Evolutionary conservation across 2,329 filamentous ascomycete genomes (phyloP).

Genomic region (Didymellaceae sp.): DNA sequence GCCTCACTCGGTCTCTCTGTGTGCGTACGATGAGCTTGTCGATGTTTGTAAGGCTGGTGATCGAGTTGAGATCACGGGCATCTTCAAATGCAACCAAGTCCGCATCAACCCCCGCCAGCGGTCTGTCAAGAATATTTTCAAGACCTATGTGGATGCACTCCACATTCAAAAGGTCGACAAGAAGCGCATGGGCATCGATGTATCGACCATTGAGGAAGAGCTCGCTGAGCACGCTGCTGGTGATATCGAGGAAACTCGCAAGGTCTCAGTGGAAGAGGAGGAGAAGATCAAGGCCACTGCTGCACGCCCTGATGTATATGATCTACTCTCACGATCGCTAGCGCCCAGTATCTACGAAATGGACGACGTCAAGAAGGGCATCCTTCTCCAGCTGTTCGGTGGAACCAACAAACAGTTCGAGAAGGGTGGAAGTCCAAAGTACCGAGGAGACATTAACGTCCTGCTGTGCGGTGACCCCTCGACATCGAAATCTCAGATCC

Average conservation of each 20-base stretch:
- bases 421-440: slow-evolving; percentile 93
- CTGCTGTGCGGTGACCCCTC: slow-evolving; percentile 96
- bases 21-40: slow-evolving; percentile 94
- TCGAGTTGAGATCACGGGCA: slow-evolving; percentile 91
- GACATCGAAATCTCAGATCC: slow-evolving; percentile 92
- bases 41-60: slow-evolving; percentile 99
- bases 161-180: slow-evolving; percentile 98
- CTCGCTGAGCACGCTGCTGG: slow-evolving; percentile 75
- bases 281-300: slow-evolving; percentile 84
- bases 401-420: slow-evolving; percentile 98
- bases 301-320: slow-evolving; percentile 84
- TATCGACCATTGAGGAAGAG: slow-evolving; percentile 84
- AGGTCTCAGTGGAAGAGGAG: slow-evolving; percentile 85
- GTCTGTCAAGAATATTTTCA: slow-evolving; percentile 93
- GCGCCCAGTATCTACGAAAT: slow-evolving; percentile 97
- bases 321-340: slow-evolving; percentile 86
- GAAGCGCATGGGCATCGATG: slow-evolving; percentile 89
- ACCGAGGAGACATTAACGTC: slow-evolving; percentile 96
- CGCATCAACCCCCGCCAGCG: slow-evolving; percentile 92
- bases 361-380: slow-evolving; percentile 99
- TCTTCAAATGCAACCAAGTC: slow-evolving; percentile 94
- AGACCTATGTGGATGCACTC: slow-evolving; percentile 94
- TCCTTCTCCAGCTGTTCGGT: slow-evolving; percentile 93
- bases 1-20: slow-evolving; percentile 94
- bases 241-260: slow-evolving; percentile 81